A percentile compares a stretch with the other conserved stretches of the same genome.
Evolutionary conservation across 2,329 filamentous ascomycete genomes (phyloP).

Genomic region (Penicillium palitans): DNA sequence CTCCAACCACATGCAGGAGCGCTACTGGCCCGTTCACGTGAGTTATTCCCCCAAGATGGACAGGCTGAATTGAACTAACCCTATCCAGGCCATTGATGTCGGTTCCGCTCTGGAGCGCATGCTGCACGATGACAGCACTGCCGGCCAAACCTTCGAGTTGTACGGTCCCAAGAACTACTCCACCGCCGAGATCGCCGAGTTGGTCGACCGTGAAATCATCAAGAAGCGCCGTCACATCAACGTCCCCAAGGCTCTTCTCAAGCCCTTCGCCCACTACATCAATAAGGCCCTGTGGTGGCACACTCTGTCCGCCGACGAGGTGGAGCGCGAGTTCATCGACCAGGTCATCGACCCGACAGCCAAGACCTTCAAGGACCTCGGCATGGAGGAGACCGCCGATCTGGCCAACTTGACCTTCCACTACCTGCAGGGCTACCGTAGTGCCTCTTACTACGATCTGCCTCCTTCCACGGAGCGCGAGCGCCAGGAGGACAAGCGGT

Average conservation of each 20-base stretch:
- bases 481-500: constrained; percentile 93
- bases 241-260: constrained; percentile 75
- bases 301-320: constrained; percentile 75
- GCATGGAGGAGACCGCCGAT: constrained; percentile 77
- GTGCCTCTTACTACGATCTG: constrained; percentile 84
- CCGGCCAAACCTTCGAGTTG: constrained; percentile 87
- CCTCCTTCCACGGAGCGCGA: constrained; percentile 94
- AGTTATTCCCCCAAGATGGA: constrained; percentile 22
- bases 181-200: constrained; percentile 77
- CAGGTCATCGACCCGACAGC: constrained; percentile 86
- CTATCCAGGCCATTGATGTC: constrained; percentile 76
- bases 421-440: constrained; percentile 92
- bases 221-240: constrained; percentile 90
- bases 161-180: constrained; percentile 93
- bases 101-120: constrained; percentile 86
- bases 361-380: constrained; percentile 94
- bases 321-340: constrained; percentile 91
- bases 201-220: constrained; percentile 90
- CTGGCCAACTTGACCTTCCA: constrained; percentile 85
- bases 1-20: constrained; percentile 89
- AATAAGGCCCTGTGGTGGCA: constrained; percentile 91
- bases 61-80: constrained; percentile 10
- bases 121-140: constrained; percentile 86
- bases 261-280: constrained; percentile 70
- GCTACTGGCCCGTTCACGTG: constrained; percentile 88